phyloP scores from a whole-genome alignment of 2,329 filamentous ascomycete species.

The Penicillium sp. region DNA sequence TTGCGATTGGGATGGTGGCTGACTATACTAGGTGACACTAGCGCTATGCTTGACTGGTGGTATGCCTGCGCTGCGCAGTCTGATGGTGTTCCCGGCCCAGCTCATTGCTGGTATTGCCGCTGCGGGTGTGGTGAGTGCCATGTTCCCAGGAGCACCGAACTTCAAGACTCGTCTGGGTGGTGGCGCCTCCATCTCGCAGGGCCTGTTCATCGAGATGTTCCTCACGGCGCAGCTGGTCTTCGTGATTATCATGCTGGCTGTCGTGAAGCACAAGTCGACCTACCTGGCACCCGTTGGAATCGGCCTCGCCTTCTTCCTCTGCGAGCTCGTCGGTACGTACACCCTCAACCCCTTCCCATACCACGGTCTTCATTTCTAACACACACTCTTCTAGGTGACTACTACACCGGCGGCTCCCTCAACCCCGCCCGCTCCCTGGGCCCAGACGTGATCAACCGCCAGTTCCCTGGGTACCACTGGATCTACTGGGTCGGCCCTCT shows the following conservation, averaged over 20 bases:
- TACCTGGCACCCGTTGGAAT: conserved; percentile 71
- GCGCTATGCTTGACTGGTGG: conserved; percentile 60
- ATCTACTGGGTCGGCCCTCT: conserved; percentile 52
- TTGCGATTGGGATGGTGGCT: background rate
- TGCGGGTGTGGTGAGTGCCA: conserved; percentile 55
- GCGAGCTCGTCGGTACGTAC: conserved; percentile 47
- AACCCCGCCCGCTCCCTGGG: conserved; percentile 52
- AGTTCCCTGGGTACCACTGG: conserved; percentile 50
- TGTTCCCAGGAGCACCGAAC: conserved; percentile 58
- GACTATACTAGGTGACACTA: conserved; percentile 50
- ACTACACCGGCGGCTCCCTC: conserved; percentile 49
- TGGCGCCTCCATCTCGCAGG: conserved; percentile 54
- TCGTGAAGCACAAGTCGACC: conserved; percentile 71
- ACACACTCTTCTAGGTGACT: conserved; percentile 35
- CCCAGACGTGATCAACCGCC: conserved; percentile 46
- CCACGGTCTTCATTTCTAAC: background rate
- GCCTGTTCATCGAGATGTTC: conserved; percentile 67
- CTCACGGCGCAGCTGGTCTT: conserved; percentile 63
- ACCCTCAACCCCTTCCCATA: background rate
- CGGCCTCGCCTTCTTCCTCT: conserved; percentile 67
- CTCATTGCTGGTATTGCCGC: conserved; percentile 59
- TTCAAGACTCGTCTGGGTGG: conserved; percentile 58
- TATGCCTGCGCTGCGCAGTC: conserved; percentile 53
- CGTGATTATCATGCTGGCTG: conserved; percentile 67
- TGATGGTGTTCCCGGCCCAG: conserved; percentile 57